Percentiles rank a stretch among this genome's conserved stretches.
These are phyloP conservation scores for Ganoderma resinaceum DNA, from an alignment of 1,284 basidiomycete species.

Conservation along the genomic window DNA sequence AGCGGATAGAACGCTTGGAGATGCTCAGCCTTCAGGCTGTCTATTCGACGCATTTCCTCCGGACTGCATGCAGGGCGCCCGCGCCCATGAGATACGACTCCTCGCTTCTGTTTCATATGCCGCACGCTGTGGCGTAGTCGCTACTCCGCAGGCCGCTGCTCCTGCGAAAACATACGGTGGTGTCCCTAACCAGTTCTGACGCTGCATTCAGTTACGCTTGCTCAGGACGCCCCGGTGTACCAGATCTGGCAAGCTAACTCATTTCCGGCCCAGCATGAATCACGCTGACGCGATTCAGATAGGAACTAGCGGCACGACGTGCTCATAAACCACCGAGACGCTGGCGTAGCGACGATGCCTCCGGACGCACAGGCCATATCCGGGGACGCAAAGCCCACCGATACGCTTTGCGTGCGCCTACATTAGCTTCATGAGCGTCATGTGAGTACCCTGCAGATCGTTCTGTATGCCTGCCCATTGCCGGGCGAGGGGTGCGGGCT, in stretches of 20 bases:
- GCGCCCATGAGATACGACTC: slow-evolving; percentile 6
- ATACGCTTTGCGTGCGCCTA: slow-evolving; percentile 8
- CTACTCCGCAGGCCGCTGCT: slow-evolving; percentile 3
- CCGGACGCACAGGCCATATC: slow-evolving; percentile 5
- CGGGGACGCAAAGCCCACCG: not conserved
- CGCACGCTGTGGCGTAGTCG: not conserved
- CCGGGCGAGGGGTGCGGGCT: not conserved
- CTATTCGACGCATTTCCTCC: slow-evolving; percentile 1
- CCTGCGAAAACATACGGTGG: not conserved
- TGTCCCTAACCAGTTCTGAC: slow-evolving; percentile 3
- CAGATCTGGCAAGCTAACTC: not conserved
- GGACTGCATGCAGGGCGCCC: slow-evolving; percentile 1
- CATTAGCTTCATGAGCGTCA: slow-evolving; percentile 5
- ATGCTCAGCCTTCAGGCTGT: slow-evolving; percentile 3
- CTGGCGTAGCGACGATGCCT: slow-evolving; percentile 1
- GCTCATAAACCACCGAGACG: slow-evolving; percentile 9
- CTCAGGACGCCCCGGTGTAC: not conserved
- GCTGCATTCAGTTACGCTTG: slow-evolving; percentile 2
- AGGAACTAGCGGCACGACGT: slow-evolving; percentile 10
- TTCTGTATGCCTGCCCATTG: not conserved
- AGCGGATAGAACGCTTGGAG: slow-evolving; percentile 5
- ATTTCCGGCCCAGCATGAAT: slow-evolving; percentile 5
- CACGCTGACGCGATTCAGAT: slow-evolving; percentile 5
- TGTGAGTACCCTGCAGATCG: slow-evolving; percentile 2
- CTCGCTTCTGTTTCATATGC: slow-evolving; percentile 4